phyloP scores from a whole-genome alignment of 1,139 yeast genomes.

The Protomyces inundatus region DNA sequence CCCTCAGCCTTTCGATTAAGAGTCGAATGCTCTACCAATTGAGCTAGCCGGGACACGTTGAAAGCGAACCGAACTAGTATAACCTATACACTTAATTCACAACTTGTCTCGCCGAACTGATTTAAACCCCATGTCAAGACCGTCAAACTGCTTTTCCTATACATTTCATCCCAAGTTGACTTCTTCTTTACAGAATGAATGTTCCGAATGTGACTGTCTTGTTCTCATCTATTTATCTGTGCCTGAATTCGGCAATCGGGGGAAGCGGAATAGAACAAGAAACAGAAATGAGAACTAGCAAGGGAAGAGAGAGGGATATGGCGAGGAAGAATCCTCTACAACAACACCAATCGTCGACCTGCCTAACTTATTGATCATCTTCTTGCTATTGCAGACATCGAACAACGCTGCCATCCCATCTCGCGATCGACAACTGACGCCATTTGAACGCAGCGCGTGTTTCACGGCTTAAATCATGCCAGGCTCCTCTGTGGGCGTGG shows the following conservation, averaged over 20 bases:
- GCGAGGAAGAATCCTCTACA: background rate
- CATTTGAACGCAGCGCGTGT: background rate
- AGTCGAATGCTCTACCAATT: constrained; percentile 27
- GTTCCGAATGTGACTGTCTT: background rate
- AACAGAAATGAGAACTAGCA: background rate
- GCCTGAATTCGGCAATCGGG: background rate
- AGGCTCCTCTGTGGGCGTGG: constrained; percentile 16
- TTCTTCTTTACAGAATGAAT: too few species aligned
- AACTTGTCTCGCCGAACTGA: background rate
- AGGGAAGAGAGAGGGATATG: background rate
- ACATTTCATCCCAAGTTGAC: too few species aligned
- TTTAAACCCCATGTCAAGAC: too few species aligned
- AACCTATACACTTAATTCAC: background rate
- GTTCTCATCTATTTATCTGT: background rate
- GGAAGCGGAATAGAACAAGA: background rate
- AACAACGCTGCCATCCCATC: background rate
- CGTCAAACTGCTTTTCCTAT: too few species aligned
- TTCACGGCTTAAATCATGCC: constrained; percentile 1
- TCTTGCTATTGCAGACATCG: background rate
- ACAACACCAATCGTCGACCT: background rate
- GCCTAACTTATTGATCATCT: background rate
- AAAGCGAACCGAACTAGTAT: background rate
- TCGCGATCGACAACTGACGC: background rate
- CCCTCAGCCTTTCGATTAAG: constrained; percentile 28
- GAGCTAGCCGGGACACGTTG: constrained; percentile 25